Percentiles rank a stretch among this genome's conserved stretches.
These are phyloP conservation scores for Aphelidium insulamus DNA, from an alignment of 371 early-diverging fungal genomes.

Conservation along the genomic window DNA sequence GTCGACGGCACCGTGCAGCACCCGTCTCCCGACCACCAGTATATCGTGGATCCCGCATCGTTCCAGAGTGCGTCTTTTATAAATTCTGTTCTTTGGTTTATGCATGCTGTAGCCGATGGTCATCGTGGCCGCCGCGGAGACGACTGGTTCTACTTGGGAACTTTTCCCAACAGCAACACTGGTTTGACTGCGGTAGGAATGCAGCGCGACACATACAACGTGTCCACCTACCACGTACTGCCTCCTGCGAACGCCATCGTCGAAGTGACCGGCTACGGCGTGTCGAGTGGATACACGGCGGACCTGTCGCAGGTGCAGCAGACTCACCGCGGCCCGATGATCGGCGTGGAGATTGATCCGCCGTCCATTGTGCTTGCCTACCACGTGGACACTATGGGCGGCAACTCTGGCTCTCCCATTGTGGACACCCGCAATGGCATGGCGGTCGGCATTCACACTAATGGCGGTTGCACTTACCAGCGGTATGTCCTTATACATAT, in stretches of 20 bases:
- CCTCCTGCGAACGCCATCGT: background rate
- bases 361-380: too few relatives aligned
- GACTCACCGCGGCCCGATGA: background rate
- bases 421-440: too few relatives aligned
- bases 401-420: constrained; percentile 1
- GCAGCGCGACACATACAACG: too few relatives aligned
- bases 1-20: too few relatives aligned
- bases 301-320: background rate
- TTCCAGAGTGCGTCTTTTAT: too few relatives aligned
- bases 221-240: too few relatives aligned
- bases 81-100: too few relatives aligned
- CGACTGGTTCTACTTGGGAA: constrained; percentile 2
- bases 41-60: constrained; percentile 1
- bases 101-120: background rate
- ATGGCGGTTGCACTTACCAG: too few relatives aligned
- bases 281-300: background rate
- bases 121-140: background rate
- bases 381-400: constrained; percentile 1
- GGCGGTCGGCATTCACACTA: too few relatives aligned
- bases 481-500: too few relatives aligned
- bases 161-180: constrained; percentile 2
- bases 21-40: constrained; percentile 1
- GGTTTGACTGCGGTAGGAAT: background rate
- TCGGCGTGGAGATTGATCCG: background rate
- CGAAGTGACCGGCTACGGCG: constrained; percentile 1